Percentiles rank a stretch among this genome's conserved stretches.
These are phyloP conservation scores for Botrytis squamosa DNA, from an alignment of 2,329 filamentous ascomycete species.

Conservation along the genomic window DNA sequence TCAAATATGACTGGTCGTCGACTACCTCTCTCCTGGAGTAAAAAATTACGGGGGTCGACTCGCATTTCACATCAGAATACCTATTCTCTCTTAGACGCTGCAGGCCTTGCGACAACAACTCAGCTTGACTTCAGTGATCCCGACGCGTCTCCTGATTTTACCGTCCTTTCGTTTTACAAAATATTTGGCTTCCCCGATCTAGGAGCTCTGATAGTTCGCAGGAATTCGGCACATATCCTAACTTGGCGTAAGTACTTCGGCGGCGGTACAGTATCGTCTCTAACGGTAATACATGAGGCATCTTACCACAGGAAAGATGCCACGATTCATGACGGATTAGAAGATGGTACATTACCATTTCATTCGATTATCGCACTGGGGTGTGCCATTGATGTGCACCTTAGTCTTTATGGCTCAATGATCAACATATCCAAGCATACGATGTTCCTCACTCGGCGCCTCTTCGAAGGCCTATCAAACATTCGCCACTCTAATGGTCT, in stretches of 20 bases:
- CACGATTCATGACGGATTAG: constrained; percentile 74
- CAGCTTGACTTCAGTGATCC: constrained; percentile 67
- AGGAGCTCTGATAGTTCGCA: constrained; percentile 78
- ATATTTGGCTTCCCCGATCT: constrained; percentile 94
- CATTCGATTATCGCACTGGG: constrained; percentile 84
- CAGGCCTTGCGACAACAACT: constrained; percentile 74
- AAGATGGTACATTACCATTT: constrained; percentile 88
- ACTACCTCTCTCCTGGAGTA: constrained; percentile 68
- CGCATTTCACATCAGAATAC: constrained; percentile 35
- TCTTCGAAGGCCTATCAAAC: constrained; percentile 57
- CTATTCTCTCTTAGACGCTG: constrained; percentile 81
- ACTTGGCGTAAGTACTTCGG: constrained; percentile 77
- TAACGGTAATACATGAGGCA: constrained; percentile 69
- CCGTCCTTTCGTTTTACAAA: constrained; percentile 86
- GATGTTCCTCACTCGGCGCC: constrained; percentile 55
- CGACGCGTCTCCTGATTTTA: constrained; percentile 72
- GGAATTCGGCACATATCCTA: constrained; percentile 63
- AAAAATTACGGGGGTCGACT: constrained; percentile 44
- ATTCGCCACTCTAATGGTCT: constrained; percentile 64
- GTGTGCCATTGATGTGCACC: constrained; percentile 68
- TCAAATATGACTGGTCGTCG: constrained; percentile 44
- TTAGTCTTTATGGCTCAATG: constrained; percentile 69
- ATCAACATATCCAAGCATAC: constrained; percentile 68
- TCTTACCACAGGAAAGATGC: constrained; percentile 77
- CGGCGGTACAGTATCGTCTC: constrained; percentile 88